Evolutionary conservation across 306 rosid species (phyloP).

Genomic region (Inga oerstediana): DNA sequence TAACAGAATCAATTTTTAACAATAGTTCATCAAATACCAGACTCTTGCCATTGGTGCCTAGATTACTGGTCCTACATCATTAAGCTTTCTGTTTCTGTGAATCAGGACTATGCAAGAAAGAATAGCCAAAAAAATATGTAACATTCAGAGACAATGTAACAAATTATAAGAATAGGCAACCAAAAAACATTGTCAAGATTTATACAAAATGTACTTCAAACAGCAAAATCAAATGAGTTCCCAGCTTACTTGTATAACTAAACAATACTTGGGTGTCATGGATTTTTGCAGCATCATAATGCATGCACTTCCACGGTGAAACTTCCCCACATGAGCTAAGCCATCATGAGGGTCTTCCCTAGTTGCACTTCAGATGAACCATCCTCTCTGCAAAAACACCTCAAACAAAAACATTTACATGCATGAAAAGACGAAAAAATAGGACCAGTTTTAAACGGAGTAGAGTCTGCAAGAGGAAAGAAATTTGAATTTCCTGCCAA

Average conservation of each 20-base stretch:
- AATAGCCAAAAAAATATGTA: background rate
- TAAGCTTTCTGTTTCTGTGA: background rate
- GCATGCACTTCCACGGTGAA: background rate
- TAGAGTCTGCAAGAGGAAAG: background rate
- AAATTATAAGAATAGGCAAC: background rate
- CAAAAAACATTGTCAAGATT: background rate
- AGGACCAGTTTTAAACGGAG: background rate
- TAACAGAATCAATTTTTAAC: background rate
- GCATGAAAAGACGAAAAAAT: background rate
- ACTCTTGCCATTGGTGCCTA: background rate
- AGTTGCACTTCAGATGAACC: constrained; percentile 82
- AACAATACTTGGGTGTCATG: background rate
- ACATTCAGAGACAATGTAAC: background rate
- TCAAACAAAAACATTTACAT: background rate
- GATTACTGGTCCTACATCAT: background rate
- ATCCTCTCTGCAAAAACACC: constrained; percentile 40
- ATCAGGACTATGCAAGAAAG: background rate
- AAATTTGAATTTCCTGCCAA: constrained; percentile 48
- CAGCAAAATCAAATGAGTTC: background rate
- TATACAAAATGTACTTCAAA: background rate
- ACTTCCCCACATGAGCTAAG: constrained; percentile 43
- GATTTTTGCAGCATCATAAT: background rate
- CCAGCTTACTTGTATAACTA: background rate
- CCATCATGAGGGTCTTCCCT: constrained; percentile 79
- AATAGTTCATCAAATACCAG: background rate